Evolutionary conservation across 2,329 filamentous ascomycete genomes (phyloP).

Genomic region (Basipetospora sp.): DNA sequence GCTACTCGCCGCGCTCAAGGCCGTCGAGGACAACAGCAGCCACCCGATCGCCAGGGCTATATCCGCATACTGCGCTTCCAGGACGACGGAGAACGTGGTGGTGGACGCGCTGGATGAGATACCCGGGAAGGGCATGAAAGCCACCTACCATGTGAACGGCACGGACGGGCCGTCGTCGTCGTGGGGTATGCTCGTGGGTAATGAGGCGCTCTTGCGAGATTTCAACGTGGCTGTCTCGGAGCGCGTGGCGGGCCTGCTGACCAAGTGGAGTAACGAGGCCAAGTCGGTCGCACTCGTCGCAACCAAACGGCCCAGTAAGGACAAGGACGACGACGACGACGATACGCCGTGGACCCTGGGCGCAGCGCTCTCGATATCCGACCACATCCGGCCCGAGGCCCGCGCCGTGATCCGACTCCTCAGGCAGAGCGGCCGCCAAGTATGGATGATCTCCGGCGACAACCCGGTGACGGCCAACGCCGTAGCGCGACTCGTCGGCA

Average conservation of each 20-base stretch:
- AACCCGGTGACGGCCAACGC: constrained; percentile 72
- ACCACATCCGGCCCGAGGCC: constrained; percentile 66
- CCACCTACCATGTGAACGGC: constrained; percentile 25
- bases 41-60: constrained; percentile 63
- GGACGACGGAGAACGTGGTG: constrained; percentile 17
- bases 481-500: constrained; percentile 62
- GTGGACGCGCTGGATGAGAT: constrained; percentile 45
- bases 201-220: constrained; percentile 52
- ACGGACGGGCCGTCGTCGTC: constrained; percentile 13
- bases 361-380: constrained; percentile 61
- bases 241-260: constrained; percentile 22
- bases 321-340: no score
- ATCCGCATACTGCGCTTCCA: constrained; percentile 41
- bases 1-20: constrained; percentile 40
- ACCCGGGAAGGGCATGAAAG: constrained; percentile 56
- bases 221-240: constrained; percentile 25
- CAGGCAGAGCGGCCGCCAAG: constrained; percentile 48
- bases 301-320: constrained; percentile 20
- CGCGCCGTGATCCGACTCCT: constrained; percentile 49
- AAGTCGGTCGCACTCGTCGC: constrained; percentile 51
- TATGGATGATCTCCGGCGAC: constrained; percentile 90
- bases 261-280: constrained; percentile 46
- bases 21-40: constrained; percentile 55
- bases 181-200: constrained; percentile 51
- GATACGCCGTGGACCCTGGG: constrained; percentile 34